Evolutionary conservation across 2,329 filamentous ascomycete genomes (phyloP), one percentile per base, ranked within the genome.

Genomic region (Paraconiothyrium sp.): DNA sequence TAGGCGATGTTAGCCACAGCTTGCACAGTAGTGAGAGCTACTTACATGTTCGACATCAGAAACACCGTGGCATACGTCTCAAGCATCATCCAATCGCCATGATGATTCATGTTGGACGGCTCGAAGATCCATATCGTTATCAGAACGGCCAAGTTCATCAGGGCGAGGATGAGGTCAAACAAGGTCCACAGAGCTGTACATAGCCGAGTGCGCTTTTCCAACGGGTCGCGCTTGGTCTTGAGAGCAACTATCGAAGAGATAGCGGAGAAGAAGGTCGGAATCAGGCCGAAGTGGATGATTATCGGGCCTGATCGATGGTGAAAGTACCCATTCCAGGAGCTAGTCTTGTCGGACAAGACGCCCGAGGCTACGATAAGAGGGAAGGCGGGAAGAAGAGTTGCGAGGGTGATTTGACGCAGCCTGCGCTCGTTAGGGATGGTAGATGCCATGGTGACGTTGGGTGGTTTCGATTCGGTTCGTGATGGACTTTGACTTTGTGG

Each of bases 301-400:
- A n/a, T 47, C 8, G 32, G 20, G 20, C 20, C 20, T 20, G 20
- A 20, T 20, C 20, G 20, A 20, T 20, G 34, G 34, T 22, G n/a
- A 4, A 13, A 11, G 22, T 44, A 22, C 27, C 5, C 22, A 10
- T 35, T n/a, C 5, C 16, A 6, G 39, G 5, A 30, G 51, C 1
- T 11, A 24, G 9, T 6, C 16, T 24, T 20, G 16, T 39, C 50
- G 20, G 35, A 43, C 35, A 47, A 14, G 7, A 35, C 16, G 27
- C 54, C 54, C n/a, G 54, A 35, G 13, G 54, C 54, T 22, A 57
- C n/a, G 54, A 57, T 22, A n/a, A 57, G 11, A 34, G 54, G 41
- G 16, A 57, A 47, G 4, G 41, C 54, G n/a, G 54, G 54, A 7
- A 57, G 9, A 11, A 57, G 43, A n/a, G 41, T 47, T 7, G 16